These are phyloP conservation scores for Pseudohyphozyma bogoriensis DNA, from an alignment of 768 basidiomycete genomes.

Conservation along the genomic window DNA sequence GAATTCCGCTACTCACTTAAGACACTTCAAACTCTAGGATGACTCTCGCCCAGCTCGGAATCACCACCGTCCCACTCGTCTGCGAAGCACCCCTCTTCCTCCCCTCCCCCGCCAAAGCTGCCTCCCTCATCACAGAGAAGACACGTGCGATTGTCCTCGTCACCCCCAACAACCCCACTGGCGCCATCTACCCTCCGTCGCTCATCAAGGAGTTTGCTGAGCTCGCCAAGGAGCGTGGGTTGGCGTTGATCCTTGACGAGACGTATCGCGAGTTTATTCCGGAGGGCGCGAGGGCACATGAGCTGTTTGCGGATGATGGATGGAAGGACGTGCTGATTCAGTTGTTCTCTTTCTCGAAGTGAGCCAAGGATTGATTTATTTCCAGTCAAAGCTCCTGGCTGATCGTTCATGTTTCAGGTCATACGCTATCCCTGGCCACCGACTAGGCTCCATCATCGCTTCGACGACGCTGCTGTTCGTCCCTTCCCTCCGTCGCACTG, in stretches of 20 bases:
- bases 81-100: conserved; percentile 49
- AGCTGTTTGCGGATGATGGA: conserved; percentile 42
- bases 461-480: conserved; percentile 50
- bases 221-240: conserved; percentile 47
- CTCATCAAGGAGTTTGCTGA: conserved; percentile 53
- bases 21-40: conserved; percentile 3
- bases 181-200: conserved; percentile 53
- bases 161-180: conserved; percentile 69
- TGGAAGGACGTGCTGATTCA: conserved; percentile 23
- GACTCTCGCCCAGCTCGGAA: conserved; percentile 10
- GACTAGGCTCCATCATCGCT: conserved; percentile 62
- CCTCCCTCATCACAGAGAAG: conserved; percentile 47
- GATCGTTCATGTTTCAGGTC: conserved; percentile 56
- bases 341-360: conserved; percentile 31
- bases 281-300: conserved; percentile 48
- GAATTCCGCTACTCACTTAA: not conserved
- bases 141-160: conserved; percentile 65
- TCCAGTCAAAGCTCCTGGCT: no score
- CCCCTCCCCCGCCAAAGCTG: conserved; percentile 50
- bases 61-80: conserved; percentile 22
- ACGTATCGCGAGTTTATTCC: conserved; percentile 74
- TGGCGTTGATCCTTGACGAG: conserved; percentile 74
- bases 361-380: not conserved
- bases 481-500: no score
- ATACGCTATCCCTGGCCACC: conserved; percentile 69